A percentile compares a stretch with the other conserved stretches of the same genome.
Evolutionary conservation across 768 basidiomycete genomes (phyloP).

Genomic region (Lentinus brumalis): DNA sequence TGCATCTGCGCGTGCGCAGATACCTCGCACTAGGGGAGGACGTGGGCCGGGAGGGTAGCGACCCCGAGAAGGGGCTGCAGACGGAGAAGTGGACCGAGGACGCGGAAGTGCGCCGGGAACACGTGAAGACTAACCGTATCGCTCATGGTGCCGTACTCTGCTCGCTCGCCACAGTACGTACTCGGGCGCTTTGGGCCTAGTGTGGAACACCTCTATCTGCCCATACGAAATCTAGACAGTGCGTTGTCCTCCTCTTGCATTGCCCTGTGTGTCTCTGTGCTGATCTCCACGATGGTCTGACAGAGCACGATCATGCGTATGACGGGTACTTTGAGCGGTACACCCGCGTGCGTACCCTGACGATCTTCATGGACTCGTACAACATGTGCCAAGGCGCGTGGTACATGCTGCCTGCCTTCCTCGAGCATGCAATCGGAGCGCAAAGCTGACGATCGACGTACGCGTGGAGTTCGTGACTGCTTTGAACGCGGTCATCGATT

Average conservation of each 20-base stretch:
- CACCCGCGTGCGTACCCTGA: slow-evolving; percentile 5
- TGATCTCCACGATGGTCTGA: background rate
- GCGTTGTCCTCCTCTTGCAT: background rate
- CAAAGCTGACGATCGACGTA: slow-evolving; percentile 6
- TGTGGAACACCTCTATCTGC: background rate
- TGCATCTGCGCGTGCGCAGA: slow-evolving; percentile 76
- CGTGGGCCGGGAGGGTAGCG: slow-evolving; percentile 28
- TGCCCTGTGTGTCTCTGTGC: background rate
- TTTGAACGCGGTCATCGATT: background rate
- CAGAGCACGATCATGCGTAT: background rate
- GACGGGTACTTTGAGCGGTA: background rate
- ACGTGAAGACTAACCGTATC: slow-evolving; percentile 65
- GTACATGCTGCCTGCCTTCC: slow-evolving; percentile 3
- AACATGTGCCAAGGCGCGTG: slow-evolving; percentile 2
- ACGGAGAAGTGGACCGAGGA: slow-evolving; percentile 42
- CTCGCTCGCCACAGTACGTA: background rate
- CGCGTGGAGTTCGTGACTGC: background rate
- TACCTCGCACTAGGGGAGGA: slow-evolving; percentile 31
- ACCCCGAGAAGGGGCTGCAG: slow-evolving; percentile 21
- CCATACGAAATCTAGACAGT: background rate
- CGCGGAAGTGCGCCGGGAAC: slow-evolving; percentile 49
- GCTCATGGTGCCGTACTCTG: background rate
- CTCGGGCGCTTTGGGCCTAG: background rate
- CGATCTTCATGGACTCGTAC: slow-evolving; percentile 7
- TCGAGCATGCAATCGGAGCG: background rate